Percentiles rank a stretch among this genome's conserved stretches.
These are phyloP conservation scores for Fusarium albosuccineum DNA, from an alignment of 2,329 filamentous ascomycete genomes.

Conservation along the genomic window DNA sequence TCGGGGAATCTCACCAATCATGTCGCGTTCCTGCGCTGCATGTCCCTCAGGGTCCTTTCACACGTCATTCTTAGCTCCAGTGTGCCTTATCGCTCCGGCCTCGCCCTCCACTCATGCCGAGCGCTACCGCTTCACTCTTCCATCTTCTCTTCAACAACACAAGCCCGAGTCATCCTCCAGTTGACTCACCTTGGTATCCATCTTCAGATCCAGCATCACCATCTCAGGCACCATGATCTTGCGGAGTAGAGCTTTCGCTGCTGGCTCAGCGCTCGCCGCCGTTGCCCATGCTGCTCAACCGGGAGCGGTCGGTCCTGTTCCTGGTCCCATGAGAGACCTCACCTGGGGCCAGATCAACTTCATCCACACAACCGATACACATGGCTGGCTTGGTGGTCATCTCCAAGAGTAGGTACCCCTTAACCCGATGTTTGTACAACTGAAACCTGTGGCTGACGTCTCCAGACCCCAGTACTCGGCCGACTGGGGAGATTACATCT, in stretches of 20 bases:
- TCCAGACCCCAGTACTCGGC: conserved; percentile 87
- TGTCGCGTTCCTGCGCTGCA: not conserved
- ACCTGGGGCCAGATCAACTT: conserved; percentile 97
- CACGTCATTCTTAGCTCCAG: conserved; percentile 33
- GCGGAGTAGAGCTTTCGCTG: conserved; percentile 38
- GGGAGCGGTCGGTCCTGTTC: conserved; percentile 80
- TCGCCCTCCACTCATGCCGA: conserved; percentile 29
- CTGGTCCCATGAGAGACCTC: conserved; percentile 85
- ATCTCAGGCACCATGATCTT: conserved; percentile 42
- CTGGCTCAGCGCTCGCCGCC: conserved; percentile 51
- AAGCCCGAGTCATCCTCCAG: conserved; percentile 18
- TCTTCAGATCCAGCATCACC: not conserved
- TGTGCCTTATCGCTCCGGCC: conserved; percentile 29
- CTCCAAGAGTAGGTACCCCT: conserved; percentile 78
- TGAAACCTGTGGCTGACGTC: conserved; percentile 18
- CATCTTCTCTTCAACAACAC: conserved; percentile 23
- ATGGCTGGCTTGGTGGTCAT: conserved; percentile 96
- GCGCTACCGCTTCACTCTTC: conserved; percentile 19
- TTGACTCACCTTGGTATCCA: not conserved
- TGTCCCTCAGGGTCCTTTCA: conserved; percentile 36
- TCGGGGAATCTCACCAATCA: conserved; percentile 15
- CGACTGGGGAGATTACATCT: conserved; percentile 98
- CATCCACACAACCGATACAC: conserved; percentile 95
- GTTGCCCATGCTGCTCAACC: conserved; percentile 75
- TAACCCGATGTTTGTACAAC: rapidly evolving